Percentiles rank a stretch among this genome's conserved stretches.
These are phyloP conservation scores for Globisporangium polare DNA, from an alignment of 352 stramenopile genomes.

Conservation along the genomic window DNA sequence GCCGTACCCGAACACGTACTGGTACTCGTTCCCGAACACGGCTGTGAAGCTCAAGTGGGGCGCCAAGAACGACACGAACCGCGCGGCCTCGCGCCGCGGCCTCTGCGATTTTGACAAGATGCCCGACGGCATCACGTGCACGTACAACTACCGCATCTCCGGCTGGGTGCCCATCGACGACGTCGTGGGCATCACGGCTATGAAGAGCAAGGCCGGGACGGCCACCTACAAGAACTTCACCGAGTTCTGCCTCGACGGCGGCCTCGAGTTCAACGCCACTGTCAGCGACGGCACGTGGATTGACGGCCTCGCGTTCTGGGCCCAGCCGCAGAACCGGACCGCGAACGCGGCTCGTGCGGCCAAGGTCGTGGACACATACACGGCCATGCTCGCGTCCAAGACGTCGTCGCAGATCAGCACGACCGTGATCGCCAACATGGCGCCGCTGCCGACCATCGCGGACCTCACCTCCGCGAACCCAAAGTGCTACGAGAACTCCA, in stretches of 20 bases:
- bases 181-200: constrained; percentile 66
- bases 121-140: constrained; percentile 58
- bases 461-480: constrained; percentile 48
- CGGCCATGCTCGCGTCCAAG: constrained; percentile 19
- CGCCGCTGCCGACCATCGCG: constrained; percentile 39
- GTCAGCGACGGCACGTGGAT: constrained; percentile 25
- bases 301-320: constrained; percentile 54
- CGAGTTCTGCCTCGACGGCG: constrained; percentile 58
- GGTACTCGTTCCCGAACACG: constrained; percentile 81
- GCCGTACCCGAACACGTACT: constrained; percentile 68
- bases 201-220: constrained; percentile 26
- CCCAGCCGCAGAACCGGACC: constrained; percentile 40
- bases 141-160: constrained; percentile 71
- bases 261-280: constrained; percentile 50
- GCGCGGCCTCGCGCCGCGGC: not conserved
- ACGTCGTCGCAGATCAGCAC: constrained; percentile 29
- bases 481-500: constrained; percentile 61
- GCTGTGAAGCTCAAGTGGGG: constrained; percentile 24
- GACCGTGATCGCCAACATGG: constrained; percentile 21
- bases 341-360: constrained; percentile 40
- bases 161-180: constrained; percentile 72
- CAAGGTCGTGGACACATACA: constrained; percentile 48
- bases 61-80: not conserved
- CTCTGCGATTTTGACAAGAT: constrained; percentile 5
- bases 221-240: constrained; percentile 55